phyloP scores from a whole-genome alignment of 495 filamentous ascomycete species.

The Daldinia vernicosa region DNA sequence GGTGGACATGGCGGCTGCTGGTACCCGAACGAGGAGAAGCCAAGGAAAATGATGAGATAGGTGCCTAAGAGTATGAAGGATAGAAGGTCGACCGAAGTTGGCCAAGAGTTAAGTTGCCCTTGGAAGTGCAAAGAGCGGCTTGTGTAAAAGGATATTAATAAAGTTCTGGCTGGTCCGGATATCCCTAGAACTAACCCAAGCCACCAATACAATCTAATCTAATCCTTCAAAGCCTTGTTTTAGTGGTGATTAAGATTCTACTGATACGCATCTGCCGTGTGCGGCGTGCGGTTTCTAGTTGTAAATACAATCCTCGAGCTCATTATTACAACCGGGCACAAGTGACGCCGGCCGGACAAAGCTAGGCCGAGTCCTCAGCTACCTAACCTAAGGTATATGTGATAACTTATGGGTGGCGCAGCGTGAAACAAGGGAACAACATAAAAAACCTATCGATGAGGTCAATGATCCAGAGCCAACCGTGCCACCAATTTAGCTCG shows the following conservation, averaged over 20 bases:
- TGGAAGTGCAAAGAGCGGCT: not conserved
- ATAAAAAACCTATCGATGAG: constrained; percentile 5
- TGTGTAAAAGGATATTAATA: not conserved
- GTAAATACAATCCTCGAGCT: constrained; percentile 20
- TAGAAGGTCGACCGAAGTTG: not conserved
- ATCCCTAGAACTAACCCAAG: not conserved
- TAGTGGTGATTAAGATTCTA: not conserved
- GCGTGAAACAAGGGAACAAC: constrained; percentile 1
- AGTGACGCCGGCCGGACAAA: not conserved
- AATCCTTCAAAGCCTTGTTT: not conserved
- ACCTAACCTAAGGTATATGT: too few species aligned
- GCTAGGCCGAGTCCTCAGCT: not conserved
- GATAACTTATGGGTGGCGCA: constrained; percentile 1
- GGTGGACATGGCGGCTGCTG: constrained; percentile 31
- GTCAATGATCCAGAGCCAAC: constrained; percentile 1
- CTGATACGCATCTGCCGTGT: not conserved
- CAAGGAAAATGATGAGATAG: not conserved
- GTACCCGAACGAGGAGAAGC: not conserved
- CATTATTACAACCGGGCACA: not conserved
- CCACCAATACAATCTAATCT: not conserved
- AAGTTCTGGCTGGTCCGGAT: not conserved
- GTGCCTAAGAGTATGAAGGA: not conserved
- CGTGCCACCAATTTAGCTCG: not conserved
- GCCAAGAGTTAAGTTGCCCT: not conserved
- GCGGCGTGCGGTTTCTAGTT: not conserved